phyloP scores from a whole-genome alignment of 208 protist species.

The Wallacemonas sp. region DNA sequence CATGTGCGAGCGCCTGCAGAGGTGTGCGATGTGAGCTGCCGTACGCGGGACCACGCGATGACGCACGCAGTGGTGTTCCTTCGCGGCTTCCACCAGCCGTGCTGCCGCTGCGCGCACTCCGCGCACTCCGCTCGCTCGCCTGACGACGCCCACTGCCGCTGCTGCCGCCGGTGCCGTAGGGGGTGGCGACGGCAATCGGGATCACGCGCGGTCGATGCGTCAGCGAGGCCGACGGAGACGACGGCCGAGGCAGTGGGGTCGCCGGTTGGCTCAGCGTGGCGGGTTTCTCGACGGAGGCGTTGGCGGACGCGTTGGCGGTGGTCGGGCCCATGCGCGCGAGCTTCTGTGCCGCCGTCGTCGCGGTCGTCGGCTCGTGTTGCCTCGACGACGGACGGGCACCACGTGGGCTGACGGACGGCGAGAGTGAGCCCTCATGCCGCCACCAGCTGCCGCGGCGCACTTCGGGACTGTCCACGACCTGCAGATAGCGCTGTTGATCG shows the following conservation, averaged over 20 bases:
- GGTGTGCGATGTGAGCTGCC: background rate
- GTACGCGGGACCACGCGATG: background rate
- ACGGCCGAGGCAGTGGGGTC: background rate
- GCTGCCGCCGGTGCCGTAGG: background rate
- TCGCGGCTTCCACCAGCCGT: slow-evolving; percentile 3
- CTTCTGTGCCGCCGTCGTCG: too few species aligned
- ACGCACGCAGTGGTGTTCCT: background rate
- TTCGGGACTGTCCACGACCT: slow-evolving; percentile 4
- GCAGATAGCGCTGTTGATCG: slow-evolving; percentile 12
- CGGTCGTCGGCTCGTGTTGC: too few species aligned
- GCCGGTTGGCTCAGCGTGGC: background rate
- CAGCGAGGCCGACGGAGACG: background rate
- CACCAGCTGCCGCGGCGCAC: background rate
- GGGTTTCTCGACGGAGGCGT: background rate
- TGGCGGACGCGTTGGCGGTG: background rate
- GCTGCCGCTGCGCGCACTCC: background rate
- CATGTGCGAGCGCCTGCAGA: background rate
- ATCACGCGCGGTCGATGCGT: slow-evolving; percentile 8
- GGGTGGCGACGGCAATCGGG: background rate
- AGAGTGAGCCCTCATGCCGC: background rate
- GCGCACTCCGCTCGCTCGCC: background rate
- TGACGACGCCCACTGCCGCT: background rate
- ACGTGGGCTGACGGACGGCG: background rate
- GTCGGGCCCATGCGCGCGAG: background rate
- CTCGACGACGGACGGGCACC: too few species aligned